Percentiles rank a stretch among this genome's conserved stretches.
Conservation (phyloP, 768 basidiomycete species). For the Trametes gibbosa region DNA sequence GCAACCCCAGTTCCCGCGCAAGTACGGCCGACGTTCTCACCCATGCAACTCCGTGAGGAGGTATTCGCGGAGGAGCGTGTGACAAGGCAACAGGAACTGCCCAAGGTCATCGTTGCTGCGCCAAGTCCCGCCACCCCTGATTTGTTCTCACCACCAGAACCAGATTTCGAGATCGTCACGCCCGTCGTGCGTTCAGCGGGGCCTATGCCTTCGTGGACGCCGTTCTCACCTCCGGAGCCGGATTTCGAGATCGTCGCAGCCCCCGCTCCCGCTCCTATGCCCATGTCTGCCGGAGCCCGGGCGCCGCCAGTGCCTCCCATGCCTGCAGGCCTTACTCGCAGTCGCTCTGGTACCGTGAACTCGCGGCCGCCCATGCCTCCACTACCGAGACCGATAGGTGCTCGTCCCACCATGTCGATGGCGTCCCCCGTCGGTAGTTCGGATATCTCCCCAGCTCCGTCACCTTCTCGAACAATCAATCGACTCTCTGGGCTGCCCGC, state of each 20-base stretch:
- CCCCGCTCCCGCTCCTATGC: neutral
- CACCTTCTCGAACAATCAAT: conserved; percentile 5
- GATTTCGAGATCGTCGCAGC: conserved; percentile 15
- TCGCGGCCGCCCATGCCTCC: conserved; percentile 1
- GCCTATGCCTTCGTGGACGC: neutral
- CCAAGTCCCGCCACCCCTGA: conserved; percentile 2
- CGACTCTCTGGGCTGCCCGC: conserved; percentile 22
- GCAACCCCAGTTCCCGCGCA: neutral
- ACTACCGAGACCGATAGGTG: neutral
- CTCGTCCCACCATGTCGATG: neutral
- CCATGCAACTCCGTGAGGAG: conserved; percentile 24
- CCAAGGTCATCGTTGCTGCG: neutral
- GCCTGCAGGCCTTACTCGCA: conserved; percentile 1
- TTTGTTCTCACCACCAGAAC: conserved; percentile 5
- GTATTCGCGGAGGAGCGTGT: conserved; percentile 1
- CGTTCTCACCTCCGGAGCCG: conserved; percentile 7
- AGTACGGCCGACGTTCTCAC: conserved; percentile 12
- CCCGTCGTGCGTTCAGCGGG: neutral
- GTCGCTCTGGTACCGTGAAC: conserved; percentile 17
- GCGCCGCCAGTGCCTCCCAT: neutral
- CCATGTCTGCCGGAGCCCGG: neutral
- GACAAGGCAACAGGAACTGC: neutral
- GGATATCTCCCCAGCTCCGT: neutral
- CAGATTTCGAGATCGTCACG: conserved; percentile 5
- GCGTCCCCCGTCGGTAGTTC: neutral